Conservation (phyloP, 2,329 filamentous ascomycete genomes). For the Pseudocercospora musae region DNA sequence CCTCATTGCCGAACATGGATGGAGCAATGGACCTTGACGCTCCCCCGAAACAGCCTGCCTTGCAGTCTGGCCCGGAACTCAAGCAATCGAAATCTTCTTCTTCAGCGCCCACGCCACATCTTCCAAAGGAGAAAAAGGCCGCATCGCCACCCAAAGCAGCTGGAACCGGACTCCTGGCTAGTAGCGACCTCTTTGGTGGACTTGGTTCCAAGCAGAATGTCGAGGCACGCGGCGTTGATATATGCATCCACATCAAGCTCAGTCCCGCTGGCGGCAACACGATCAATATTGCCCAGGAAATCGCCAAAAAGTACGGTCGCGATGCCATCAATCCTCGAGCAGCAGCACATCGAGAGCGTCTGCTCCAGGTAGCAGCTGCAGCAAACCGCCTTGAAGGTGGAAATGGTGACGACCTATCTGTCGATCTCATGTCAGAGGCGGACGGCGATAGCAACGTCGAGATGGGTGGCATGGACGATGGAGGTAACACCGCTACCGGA, state of each 20-base stretch:
- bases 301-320: constrained; percentile 91
- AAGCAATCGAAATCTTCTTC: constrained; percentile 28
- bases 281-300: constrained; percentile 91
- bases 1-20: constrained; percentile 21
- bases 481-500: constrained; percentile 63
- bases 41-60: constrained; percentile 17
- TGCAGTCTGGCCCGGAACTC: constrained; percentile 20
- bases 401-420: constrained; percentile 75
- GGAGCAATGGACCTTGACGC: constrained; percentile 36
- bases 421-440: constrained; percentile 62
- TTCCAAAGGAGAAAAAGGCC: constrained; percentile 32
- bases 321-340: constrained; percentile 88
- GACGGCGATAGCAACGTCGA: constrained; percentile 83
- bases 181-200: constrained; percentile 58
- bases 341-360: constrained; percentile 81
- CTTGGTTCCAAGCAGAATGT: constrained; percentile 44
- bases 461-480: constrained; percentile 63
- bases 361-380: constrained; percentile 82
- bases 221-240: constrained; percentile 62
- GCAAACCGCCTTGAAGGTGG: constrained; percentile 80
- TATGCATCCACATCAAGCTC: constrained; percentile 78
- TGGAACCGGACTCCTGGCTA: constrained; percentile 63
- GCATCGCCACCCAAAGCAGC: constrained; percentile 41
- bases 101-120: constrained; percentile 36
- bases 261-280: constrained; percentile 82